Evolutionary conservation across 805 yeast genomes (phyloP), one percentile per base, ranked within the genome.

Genomic region (Ogataea naganishii): DNA sequence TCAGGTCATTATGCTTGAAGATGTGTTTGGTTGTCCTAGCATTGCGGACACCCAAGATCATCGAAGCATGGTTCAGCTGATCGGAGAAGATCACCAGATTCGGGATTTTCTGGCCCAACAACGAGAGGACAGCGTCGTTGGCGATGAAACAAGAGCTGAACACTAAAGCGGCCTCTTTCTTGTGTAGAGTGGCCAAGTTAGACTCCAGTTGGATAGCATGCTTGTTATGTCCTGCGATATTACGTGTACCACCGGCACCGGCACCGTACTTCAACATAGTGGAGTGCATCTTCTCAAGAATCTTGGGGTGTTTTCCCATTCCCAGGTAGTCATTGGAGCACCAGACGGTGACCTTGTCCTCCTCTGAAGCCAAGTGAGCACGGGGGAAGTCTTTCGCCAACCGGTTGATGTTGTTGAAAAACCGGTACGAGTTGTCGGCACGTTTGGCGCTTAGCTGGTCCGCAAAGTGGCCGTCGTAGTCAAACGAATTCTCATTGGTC

Each of bases 241-340:
- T 92, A 51, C 99, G 73, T 28, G 99, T 92, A 44, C 99, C 99
- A 51, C 99, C 99, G 7, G 99, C 95, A 46, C 99, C 99, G 4
- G 95, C 81, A 47, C 99, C 99, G 54, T 92, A 92, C 62, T 72
- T 75, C 46, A 80, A 81, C 56, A 92, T 68, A 12, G 94, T 77
- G 28, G 64, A 53, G 44, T 80, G 79, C 89, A 89, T 92, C 33
- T 75, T 75, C 12, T 71, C 60, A 36, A 85, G 61, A 25, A 89
- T 89, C 39, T 68, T 62, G 38, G 69, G 69, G 53, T 89, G 82
- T 48, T 74, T 76, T 30, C 96, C 89, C 92, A 92, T 83, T 9
- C 97, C 96, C 37, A 92, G 67, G 56, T 92, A 92, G 58, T 92
- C 99, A 56, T 92, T 92, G 24, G 98, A 88, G 52, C 99, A 92